Evolutionary conservation across 2,329 filamentous ascomycete genomes (phyloP), one percentile per base, ranked within the genome.

Genomic region (Lecanicillium sp.): DNA sequence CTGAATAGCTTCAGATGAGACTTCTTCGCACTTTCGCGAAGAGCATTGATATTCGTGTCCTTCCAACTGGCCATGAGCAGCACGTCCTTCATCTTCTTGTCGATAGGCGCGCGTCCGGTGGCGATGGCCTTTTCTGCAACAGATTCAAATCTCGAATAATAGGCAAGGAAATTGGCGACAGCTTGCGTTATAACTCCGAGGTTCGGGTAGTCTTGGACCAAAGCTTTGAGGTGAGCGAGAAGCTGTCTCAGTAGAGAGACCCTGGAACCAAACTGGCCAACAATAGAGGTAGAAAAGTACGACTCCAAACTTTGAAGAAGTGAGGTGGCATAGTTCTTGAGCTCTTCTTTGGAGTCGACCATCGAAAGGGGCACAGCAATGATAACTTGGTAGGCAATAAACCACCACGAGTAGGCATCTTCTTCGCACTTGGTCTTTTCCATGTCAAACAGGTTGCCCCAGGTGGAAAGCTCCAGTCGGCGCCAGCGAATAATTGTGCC

Each of bases 21-120:
- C 51, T 84, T 85, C 58, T 86, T 84, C 1, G 93, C 90, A 64
- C 91, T 97, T 60, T 96, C 90, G 55, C 84, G 81, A 14, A 98
- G 71, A 1, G 89, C 87, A 40, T 85, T 84, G 52, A 98, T 94
- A 59, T 97, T 98, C 19, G 88, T 95, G 57, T 98, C 93, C 64
- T 95, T 96, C 94, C 94, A 98, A 65, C 90, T 96, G 7, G 90
- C 90, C 57, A 98, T 72, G 44, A 95, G 81, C 14, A 98, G 78
- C n/a, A 96, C 83, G 56, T 97, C 87, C 62, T 86, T 91, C 77
- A 97, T 88, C 49, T 89, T 83, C 66, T 90, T 95, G 63, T 97
- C 91, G n/a, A 97, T 75, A 0, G 77, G 74, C 6, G 74, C 70
- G 48, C 89, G 81, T n/a, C 84, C 86, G 37, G 79, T 79, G 17